A percentile compares a stretch with the other conserved stretches of the same genome.
Evolutionary conservation across 2,329 filamentous ascomycete genomes (phyloP).

Genomic region (Colletotrichum lupini): DNA sequence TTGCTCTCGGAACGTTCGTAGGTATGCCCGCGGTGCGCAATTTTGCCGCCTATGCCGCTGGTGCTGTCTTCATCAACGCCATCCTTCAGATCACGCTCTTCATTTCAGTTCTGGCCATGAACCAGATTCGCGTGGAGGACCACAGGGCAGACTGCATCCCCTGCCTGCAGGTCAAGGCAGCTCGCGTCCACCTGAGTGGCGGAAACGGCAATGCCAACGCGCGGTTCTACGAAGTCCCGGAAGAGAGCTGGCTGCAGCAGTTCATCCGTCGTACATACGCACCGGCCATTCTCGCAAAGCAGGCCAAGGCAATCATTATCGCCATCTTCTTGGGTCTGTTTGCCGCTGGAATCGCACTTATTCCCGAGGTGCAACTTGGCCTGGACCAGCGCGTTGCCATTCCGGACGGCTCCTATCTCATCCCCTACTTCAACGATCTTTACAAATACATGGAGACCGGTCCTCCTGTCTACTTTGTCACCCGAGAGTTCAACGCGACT

Average conservation of each 20-base stretch:
- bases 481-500: constrained; percentile 82
- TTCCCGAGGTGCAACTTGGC: constrained; percentile 87
- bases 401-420: constrained; percentile 92
- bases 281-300: constrained; percentile 81
- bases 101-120: constrained; percentile 88
- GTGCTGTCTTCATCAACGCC: constrained; percentile 96
- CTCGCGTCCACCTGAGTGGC: constrained; percentile 72
- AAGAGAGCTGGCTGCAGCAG: constrained; percentile 84
- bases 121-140: constrained; percentile 90
- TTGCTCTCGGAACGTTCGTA: constrained; percentile 91
- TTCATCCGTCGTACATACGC: constrained; percentile 95
- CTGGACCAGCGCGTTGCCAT: constrained; percentile 96
- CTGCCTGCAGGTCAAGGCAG: constrained; percentile 83
- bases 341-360: constrained; percentile 83
- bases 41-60: constrained; percentile 95
- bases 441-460: constrained; percentile 93
- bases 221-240: constrained; percentile 78
- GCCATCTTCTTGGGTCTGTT: constrained; percentile 89
- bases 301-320: constrained; percentile 80
- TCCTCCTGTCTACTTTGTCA: constrained; percentile 96
- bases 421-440: constrained; percentile 95
- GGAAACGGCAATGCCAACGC: constrained; percentile 69
- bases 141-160: constrained; percentile 92
- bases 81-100: constrained; percentile 98
- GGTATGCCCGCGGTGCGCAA: constrained; percentile 98